Percentiles rank a stretch among this genome's conserved stretches.
Evolutionary conservation across 2,329 filamentous ascomycete genomes (phyloP).

Genomic region (Lecanicillium sp.): DNA sequence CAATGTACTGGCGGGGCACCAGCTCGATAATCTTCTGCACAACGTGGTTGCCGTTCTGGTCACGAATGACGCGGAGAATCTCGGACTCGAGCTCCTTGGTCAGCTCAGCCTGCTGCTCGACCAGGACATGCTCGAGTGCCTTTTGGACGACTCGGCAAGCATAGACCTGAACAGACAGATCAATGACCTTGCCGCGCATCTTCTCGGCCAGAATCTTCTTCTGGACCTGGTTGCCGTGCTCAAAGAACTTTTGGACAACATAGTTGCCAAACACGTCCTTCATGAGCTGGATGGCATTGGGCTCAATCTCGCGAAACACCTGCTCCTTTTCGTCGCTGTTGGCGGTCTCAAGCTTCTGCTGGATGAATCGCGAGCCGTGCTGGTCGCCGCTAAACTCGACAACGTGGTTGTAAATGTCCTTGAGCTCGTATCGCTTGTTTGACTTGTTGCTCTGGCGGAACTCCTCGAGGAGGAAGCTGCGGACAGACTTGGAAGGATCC

Average conservation of each 20-base stretch:
- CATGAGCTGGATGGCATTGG: conserved; percentile 82
- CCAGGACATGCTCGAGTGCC: conserved; percentile 82
- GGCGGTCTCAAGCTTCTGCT: conserved; percentile 81
- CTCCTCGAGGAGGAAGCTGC: conserved; percentile 69
- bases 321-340: conserved; percentile 94
- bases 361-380: conserved; percentile 90
- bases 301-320: conserved; percentile 78
- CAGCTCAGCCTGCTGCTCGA: conserved; percentile 81
- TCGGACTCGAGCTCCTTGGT: conserved; percentile 74
- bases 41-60: conserved; percentile 93
- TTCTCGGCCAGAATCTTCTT: conserved; percentile 78
- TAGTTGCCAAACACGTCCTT: conserved; percentile 97
- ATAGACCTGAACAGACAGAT: conserved; percentile 81
- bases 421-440: conserved; percentile 69
- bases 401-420: conserved; percentile 79
- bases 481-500: conserved; percentile 50
- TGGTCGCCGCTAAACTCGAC: conserved; percentile 96
- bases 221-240: conserved; percentile 88
- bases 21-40: conserved; percentile 86
- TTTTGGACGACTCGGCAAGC: conserved; percentile 95
- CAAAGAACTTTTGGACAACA: conserved; percentile 95
- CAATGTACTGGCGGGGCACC: conserved; percentile 68
- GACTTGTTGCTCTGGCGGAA: conserved; percentile 69
- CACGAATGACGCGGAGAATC: conserved; percentile 69
- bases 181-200: conserved; percentile 79